phyloP scores from a whole-genome alignment of 2,329 filamentous ascomycete species.

The Chalaropsis ovoidea region DNA sequence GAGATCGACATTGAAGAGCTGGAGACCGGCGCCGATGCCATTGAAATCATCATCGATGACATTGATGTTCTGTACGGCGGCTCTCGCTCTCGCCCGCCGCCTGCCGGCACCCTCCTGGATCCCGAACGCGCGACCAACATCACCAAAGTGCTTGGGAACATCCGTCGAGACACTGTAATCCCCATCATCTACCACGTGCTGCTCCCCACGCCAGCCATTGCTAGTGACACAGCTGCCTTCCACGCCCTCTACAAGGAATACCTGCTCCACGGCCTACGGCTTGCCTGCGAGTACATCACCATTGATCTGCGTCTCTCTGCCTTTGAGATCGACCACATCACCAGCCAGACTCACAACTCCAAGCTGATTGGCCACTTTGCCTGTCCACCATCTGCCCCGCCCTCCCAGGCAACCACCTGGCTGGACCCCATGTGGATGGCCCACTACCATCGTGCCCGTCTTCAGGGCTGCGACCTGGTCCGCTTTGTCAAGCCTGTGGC shows the following conservation, averaged over 20 bases:
- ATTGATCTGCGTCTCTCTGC: conserved; percentile 51
- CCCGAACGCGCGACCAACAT: conserved; percentile 40
- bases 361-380: conserved; percentile 53
- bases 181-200: conserved; percentile 47
- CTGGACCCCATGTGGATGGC: conserved; percentile 44
- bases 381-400: conserved; percentile 21
- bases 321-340: conserved; percentile 40
- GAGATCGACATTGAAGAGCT: conserved; percentile 51
- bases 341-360: conserved; percentile 43
- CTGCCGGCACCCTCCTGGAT: conserved; percentile 26
- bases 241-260: conserved; percentile 43
- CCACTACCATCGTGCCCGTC: conserved; percentile 49
- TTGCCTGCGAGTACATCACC: conserved; percentile 53
- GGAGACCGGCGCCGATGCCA: conserved; percentile 56
- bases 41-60: conserved; percentile 46
- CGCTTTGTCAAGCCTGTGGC: conserved; percentile 49
- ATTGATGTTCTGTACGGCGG: conserved; percentile 22
- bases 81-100: conserved; percentile 15
- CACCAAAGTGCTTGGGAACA: conserved; percentile 48
- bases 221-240: conserved; percentile 26
- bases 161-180: conserved; percentile 53
- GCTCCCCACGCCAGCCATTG: conserved; percentile 28
- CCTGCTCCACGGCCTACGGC: conserved; percentile 48
- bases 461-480: conserved; percentile 51
- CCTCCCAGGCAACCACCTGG: conserved; percentile 38